Conservation (phyloP, 2,329 filamentous ascomycete genomes). For the Fusarium pseudocircinatum region DNA sequence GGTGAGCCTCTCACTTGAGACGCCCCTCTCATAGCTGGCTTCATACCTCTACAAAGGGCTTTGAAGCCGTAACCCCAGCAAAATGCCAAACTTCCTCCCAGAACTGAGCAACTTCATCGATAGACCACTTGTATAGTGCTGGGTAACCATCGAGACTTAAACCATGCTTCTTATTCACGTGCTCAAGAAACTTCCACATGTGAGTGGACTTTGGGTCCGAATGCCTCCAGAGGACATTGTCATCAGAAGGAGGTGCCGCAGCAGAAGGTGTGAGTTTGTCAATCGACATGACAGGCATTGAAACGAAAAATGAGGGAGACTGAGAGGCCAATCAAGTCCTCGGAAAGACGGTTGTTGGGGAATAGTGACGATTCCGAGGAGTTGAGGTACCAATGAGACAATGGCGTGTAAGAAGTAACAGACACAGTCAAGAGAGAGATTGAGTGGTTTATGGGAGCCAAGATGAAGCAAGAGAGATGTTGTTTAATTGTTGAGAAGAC, state of each 20-base stretch:
- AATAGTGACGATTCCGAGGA: slow-evolving; percentile 13
- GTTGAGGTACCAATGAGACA: slow-evolving; percentile 1
- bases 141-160: slow-evolving; percentile 73
- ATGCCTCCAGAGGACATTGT: slow-evolving; percentile 75
- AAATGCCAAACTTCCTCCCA: slow-evolving; percentile 90
- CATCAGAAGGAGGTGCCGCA: slow-evolving; percentile 25
- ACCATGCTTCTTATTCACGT: slow-evolving; percentile 73
- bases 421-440: neutral
- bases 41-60: slow-evolving; percentile 67
- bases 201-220: slow-evolving; percentile 71
- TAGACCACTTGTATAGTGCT: slow-evolving; percentile 86
- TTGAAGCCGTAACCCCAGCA: slow-evolving; percentile 77
- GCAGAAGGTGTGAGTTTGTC: slow-evolving; percentile 36
- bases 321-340: neutral
- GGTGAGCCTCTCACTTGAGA: slow-evolving; percentile 17
- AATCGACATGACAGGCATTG: slow-evolving; percentile 42
- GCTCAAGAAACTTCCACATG: slow-evolving; percentile 77
- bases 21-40: neutral
- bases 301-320: neutral
- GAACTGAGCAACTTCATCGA: slow-evolving; percentile 77
- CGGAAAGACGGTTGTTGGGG: neutral
- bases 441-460: neutral
- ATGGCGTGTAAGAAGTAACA: neutral
- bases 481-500: slow-evolving; percentile 11
- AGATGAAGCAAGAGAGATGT: neutral